Evolutionary conservation across 257 asterid species (phyloP).

Genomic region (Jacaranda mimosifolia): DNA sequence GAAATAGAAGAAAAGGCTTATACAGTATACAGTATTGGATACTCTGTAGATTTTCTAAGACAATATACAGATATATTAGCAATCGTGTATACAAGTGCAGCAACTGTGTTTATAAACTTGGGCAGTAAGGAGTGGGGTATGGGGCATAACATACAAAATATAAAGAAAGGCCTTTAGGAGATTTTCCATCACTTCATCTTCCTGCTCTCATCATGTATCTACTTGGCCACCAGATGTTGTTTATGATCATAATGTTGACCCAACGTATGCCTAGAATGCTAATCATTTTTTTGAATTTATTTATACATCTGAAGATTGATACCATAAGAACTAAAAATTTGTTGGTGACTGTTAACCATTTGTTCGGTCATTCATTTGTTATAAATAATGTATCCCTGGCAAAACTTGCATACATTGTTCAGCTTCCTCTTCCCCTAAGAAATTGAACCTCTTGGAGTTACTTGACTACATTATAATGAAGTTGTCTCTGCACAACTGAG

Average conservation of each 20-base stretch:
- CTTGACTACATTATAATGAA: conserved; percentile 1
- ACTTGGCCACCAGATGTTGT: not conserved
- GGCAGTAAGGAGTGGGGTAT: not conserved
- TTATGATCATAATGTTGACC: not conserved
- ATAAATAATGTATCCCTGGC: not conserved
- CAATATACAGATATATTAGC: not conserved
- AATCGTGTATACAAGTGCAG: not conserved
- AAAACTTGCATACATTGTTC: not conserved
- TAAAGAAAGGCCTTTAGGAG: not conserved
- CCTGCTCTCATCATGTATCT: not conserved
- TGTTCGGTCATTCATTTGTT: conserved; percentile 1
- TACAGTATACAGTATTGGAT: not conserved
- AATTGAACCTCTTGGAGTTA: not conserved
- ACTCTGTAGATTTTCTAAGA: not conserved
- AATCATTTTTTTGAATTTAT: not conserved
- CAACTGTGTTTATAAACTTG: not conserved
- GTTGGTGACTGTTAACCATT: not conserved
- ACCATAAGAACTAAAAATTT: conserved; percentile 2
- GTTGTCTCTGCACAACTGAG: not conserved
- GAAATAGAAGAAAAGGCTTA: conserved; percentile 6
- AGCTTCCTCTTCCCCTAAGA: not conserved
- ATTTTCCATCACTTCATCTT: not conserved
- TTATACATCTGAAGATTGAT: not conserved
- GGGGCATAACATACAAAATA: conserved; percentile 8
- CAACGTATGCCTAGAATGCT: not conserved